Conservation (phyloP, 805 yeast species). For the Ogataea nitratoaversa region DNA sequence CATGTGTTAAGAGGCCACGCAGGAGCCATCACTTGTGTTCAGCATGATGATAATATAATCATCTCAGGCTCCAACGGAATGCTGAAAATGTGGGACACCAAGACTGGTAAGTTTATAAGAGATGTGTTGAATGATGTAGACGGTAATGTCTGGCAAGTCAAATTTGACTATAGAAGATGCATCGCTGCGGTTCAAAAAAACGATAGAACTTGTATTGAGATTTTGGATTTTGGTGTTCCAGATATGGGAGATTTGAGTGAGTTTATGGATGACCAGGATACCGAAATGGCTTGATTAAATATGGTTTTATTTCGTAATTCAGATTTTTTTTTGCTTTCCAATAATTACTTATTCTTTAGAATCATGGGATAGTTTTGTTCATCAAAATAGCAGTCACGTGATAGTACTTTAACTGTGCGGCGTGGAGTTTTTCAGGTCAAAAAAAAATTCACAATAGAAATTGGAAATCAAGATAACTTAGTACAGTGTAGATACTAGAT, state of each 20-base stretch:
- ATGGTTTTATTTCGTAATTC: too few relatives aligned
- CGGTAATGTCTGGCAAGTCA: conserved; percentile 93
- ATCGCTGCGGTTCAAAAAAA: conserved; percentile 83
- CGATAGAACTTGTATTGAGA: conserved; percentile 72
- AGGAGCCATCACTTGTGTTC: conserved; percentile 89
- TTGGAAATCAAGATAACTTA: neutral
- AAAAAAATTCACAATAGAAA: neutral
- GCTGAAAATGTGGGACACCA: conserved; percentile 82
- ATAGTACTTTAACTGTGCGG: too few relatives aligned
- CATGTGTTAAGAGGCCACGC: conserved; percentile 77
- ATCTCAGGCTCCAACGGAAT: conserved; percentile 88
- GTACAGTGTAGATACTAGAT: neutral
- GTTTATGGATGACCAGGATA: conserved; percentile 11
- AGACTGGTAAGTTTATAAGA: conserved; percentile 69
- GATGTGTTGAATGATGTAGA: conserved; percentile 70
- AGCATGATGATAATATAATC: conserved; percentile 76
- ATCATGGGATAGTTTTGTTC: too few relatives aligned
- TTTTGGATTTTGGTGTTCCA: conserved; percentile 66
- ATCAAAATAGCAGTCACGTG: too few relatives aligned
- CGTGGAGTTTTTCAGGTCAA: neutral
- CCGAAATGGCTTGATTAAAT: conserved; percentile 3
- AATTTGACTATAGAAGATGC: conserved; percentile 77
- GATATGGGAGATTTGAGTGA: conserved; percentile 10
- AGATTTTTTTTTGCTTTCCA: too few relatives aligned
- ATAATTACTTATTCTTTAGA: too few relatives aligned